phyloP scores from a whole-genome alignment of 176 grass and related monocot genomes.

The Zoysia pacifica region DNA sequence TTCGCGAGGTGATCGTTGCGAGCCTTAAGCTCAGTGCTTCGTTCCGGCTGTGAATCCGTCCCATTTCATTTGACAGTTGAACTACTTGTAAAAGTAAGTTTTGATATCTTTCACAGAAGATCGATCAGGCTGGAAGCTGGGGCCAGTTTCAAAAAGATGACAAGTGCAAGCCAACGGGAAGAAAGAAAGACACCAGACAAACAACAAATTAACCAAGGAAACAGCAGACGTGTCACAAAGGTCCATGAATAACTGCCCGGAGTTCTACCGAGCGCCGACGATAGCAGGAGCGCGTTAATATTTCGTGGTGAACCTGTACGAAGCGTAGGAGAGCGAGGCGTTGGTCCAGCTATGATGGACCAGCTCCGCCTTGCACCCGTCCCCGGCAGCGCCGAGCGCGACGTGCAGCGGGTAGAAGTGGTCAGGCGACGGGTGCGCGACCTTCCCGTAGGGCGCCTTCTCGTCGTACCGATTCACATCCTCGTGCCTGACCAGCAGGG shows the following conservation, averaged over 20 bases:
- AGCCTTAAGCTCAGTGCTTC: background rate
- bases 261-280: background rate
- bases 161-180: too few species aligned
- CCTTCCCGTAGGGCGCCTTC: slow-evolving; percentile 63
- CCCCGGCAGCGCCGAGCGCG: slow-evolving; percentile 83
- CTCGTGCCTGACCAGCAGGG: slow-evolving; percentile 44
- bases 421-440: slow-evolving; percentile 78
- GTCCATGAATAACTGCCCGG: background rate
- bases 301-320: slow-evolving; percentile 59
- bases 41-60: background rate
- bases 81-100: background rate
- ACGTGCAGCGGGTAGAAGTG: slow-evolving; percentile 91
- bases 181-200: too few species aligned
- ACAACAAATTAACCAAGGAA: too few species aligned
- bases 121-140: too few species aligned
- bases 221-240: background rate
- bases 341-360: slow-evolving; percentile 78
- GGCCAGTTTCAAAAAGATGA: too few species aligned
- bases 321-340: slow-evolving; percentile 54
- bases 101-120: background rate
- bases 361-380: slow-evolving; percentile 56
- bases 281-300: slow-evolving; percentile 25
- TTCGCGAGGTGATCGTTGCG: background rate
- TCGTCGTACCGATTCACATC: slow-evolving; percentile 66
- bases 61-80: background rate